A percentile compares a stretch with the other conserved stretches of the same genome.
These are phyloP conservation scores for Pythium dissimile DNA, from an alignment of 352 stramenopile species.

Conservation along the genomic window DNA sequence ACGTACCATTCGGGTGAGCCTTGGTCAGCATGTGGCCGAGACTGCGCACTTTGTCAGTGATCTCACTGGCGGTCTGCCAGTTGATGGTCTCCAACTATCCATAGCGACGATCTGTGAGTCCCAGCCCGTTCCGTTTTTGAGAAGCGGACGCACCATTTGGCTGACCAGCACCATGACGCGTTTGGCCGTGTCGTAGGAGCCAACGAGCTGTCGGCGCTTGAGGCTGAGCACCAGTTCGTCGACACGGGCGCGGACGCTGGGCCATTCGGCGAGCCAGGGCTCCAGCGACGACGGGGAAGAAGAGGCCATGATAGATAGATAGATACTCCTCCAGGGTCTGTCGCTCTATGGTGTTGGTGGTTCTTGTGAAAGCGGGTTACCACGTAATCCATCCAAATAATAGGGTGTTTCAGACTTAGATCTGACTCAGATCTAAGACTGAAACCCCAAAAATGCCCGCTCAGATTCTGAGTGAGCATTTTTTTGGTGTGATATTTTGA, in stretches of 20 bases:
- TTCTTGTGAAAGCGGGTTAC: constrained; percentile 12
- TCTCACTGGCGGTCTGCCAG: constrained; percentile 75
- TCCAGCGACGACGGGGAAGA: constrained; percentile 25
- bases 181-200: constrained; percentile 81
- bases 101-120: neutral
- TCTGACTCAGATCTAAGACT: too few relatives aligned
- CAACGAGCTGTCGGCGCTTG: constrained; percentile 73
- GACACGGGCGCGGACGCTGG: constrained; percentile 58
- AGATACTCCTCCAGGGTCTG: too few relatives aligned
- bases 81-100: constrained; percentile 70
- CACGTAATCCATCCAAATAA: neutral
- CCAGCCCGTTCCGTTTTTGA: neutral
- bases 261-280: constrained; percentile 77
- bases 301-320: neutral
- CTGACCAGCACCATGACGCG: constrained; percentile 70
- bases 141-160: constrained; percentile 42
- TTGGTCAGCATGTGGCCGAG: constrained; percentile 82
- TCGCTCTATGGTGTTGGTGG: neutral
- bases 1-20: constrained; percentile 59
- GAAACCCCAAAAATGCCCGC: too few relatives aligned
- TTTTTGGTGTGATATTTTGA: too few relatives aligned
- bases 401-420: too few relatives aligned
- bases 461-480: too few relatives aligned
- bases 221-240: constrained; percentile 76
- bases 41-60: constrained; percentile 82